Conservation (phyloP, 23 red algal genomes). For the Pyropia yezoensis region DNA sequence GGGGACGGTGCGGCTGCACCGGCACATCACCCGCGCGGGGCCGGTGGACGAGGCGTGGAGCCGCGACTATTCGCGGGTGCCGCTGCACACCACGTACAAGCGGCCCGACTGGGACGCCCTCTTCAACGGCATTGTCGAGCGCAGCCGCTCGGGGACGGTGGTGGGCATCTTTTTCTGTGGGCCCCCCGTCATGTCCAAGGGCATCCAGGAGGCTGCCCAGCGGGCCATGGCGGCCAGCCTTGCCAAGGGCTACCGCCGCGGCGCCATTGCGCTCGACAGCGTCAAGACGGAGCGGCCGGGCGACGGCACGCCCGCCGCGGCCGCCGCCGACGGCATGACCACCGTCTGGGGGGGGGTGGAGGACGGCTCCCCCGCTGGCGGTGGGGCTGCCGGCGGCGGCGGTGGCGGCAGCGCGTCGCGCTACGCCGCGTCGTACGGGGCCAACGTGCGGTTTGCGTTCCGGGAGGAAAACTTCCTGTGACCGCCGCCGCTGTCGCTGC, state of each 20-base stretch:
- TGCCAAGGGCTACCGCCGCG: conserved; percentile 24
- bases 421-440: conserved; percentile 24
- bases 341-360: neutral
- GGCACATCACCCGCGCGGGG: conserved; percentile 50
- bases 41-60: conserved; percentile 55
- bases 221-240: conserved; percentile 57
- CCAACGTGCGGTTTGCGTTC: conserved; percentile 39
- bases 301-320: neutral
- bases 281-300: conserved; percentile 10
- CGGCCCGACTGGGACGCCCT: conserved; percentile 65
- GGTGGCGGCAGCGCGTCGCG: neutral
- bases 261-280: conserved; percentile 9
- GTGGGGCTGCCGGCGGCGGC: neutral
- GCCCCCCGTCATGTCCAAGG: conserved; percentile 46
- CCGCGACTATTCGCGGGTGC: conserved; percentile 48
- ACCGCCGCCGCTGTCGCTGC: neutral
- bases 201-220: conserved; percentile 48
- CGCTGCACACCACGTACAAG: conserved; percentile 46
- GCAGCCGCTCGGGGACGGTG: conserved; percentile 48
- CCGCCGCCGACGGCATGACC: conserved; percentile 3
- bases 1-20: conserved; percentile 54
- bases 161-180: conserved; percentile 71
- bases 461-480: conserved; percentile 51
- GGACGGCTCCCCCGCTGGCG: neutral
- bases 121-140: conserved; percentile 37